Conservation (phyloP, 768 basidiomycete genomes). For the Mycena venus region DNA sequence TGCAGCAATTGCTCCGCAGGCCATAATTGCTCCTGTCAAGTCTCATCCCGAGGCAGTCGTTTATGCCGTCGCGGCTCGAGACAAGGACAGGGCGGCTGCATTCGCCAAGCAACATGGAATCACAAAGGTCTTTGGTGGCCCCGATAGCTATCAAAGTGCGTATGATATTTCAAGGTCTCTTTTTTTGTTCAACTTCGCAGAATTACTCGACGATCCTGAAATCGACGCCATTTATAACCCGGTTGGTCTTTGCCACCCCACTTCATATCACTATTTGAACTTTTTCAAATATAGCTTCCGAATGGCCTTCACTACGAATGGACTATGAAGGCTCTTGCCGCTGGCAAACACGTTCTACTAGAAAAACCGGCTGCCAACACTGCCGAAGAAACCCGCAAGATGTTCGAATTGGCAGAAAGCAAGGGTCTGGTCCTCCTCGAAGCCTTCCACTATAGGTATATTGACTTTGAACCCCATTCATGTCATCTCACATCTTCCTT, state of each 20-base stretch:
- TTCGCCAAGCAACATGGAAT: constrained; percentile 71
- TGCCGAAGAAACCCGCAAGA: constrained; percentile 63
- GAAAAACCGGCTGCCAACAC: constrained; percentile 72
- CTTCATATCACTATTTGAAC: no score
- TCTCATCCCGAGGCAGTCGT: constrained; percentile 70
- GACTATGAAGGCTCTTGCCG: constrained; percentile 74
- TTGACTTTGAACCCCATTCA: constrained; percentile 12
- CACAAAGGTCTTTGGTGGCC: constrained; percentile 62
- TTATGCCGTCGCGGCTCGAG: constrained; percentile 71
- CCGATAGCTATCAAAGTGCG: constrained; percentile 65
- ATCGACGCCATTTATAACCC: constrained; percentile 69
- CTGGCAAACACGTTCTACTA: constrained; percentile 76
- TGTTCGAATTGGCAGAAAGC: constrained; percentile 64
- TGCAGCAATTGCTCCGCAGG: constrained; percentile 65
- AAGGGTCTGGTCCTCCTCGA: constrained; percentile 70
- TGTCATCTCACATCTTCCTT: neutral
- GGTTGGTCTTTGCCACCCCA: constrained; percentile 30
- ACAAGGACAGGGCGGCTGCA: constrained; percentile 55
- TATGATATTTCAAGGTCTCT: neutral
- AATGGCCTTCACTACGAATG: constrained; percentile 77
- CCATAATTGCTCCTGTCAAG: constrained; percentile 63
- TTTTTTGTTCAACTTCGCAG: constrained; percentile 42
- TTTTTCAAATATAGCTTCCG: constrained; percentile 55
- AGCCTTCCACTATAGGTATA: constrained; percentile 70
- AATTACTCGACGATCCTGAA: constrained; percentile 61